A percentile compares a stretch with the other conserved stretches of the same genome.
Conservation (phyloP, 768 basidiomycete genomes). For the Kwoniella dendrophila region DNA sequence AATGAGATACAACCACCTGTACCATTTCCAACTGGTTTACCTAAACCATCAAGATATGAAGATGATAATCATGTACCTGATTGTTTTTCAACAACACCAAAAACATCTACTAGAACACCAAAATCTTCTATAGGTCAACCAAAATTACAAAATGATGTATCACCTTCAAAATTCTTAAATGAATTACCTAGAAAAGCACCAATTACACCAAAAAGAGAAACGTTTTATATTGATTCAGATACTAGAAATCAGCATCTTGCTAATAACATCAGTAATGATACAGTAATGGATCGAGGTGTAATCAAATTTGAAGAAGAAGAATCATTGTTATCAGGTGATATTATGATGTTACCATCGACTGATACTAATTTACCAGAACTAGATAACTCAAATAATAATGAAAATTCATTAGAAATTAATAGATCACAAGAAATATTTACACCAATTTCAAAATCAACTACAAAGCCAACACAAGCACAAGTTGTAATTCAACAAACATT, state of each 20-base stretch:
- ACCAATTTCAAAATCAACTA: neutral
- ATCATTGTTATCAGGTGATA: slow-evolving; percentile 18
- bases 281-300: neutral
- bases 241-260: neutral
- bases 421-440: slow-evolving; percentile 20
- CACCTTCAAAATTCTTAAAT: slow-evolving; percentile 33
- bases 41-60: neutral
- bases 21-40: slow-evolving; percentile 12
- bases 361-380: slow-evolving; percentile 4
- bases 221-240: slow-evolving; percentile 8
- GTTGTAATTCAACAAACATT: slow-evolving; percentile 5
- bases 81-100: slow-evolving; percentile 31
- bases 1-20: slow-evolving; percentile 26
- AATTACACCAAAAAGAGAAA: slow-evolving; percentile 31
- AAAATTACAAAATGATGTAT: slow-evolving; percentile 12
- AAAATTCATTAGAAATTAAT: neutral
- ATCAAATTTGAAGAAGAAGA: slow-evolving; percentile 16
- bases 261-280: neutral
- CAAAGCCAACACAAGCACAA: slow-evolving; percentile 3
- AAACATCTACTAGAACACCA: slow-evolving; percentile 16
- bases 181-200: slow-evolving; percentile 36
- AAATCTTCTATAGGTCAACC: slow-evolving; percentile 46
- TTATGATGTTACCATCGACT: neutral
- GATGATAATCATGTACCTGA: slow-evolving; percentile 9
- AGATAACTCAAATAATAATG: neutral